Conservation (phyloP, 1,139 yeast genomes). For the Arxiozyma slooffiae region DNA sequence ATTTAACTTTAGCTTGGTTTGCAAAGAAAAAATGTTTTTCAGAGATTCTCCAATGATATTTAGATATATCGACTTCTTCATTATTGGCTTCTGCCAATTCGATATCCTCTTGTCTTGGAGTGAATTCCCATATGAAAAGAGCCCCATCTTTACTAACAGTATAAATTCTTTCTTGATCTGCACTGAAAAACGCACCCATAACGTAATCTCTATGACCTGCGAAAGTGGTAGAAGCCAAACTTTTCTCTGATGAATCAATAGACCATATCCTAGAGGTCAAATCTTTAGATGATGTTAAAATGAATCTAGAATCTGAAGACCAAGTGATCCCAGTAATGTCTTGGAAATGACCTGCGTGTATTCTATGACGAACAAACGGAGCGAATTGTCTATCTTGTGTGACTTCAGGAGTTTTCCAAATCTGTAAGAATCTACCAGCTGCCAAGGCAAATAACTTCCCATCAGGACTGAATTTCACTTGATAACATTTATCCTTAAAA, state of each 20-base stretch:
- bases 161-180: constrained; percentile 77
- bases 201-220: constrained; percentile 93
- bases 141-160: constrained; percentile 95
- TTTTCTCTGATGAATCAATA: constrained; percentile 59
- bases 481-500: constrained; percentile 69
- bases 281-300: constrained; percentile 81
- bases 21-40: constrained; percentile 66
- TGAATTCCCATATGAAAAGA: constrained; percentile 81
- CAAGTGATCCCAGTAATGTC: constrained; percentile 73
- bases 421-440: constrained; percentile 70
- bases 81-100: constrained; percentile 36
- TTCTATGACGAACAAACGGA: constrained; percentile 84
- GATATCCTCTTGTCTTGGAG: constrained; percentile 36
- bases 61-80: constrained; percentile 32
- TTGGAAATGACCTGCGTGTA: constrained; percentile 87
- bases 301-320: constrained; percentile 85
- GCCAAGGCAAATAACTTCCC: constrained; percentile 85
- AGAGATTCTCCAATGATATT: constrained; percentile 71
- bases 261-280: constrained; percentile 85
- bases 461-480: constrained; percentile 77
- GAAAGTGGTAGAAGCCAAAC: constrained; percentile 66
- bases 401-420: constrained; percentile 84
- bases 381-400: constrained; percentile 79
- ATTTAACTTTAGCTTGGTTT: constrained; percentile 57
- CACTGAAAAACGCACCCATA: constrained; percentile 74